Evolutionary conservation across 2,329 filamentous ascomycete species (phyloP), one percentile per base, ranked within the genome.

Genomic region (Cladosporium oxysporum): DNA sequence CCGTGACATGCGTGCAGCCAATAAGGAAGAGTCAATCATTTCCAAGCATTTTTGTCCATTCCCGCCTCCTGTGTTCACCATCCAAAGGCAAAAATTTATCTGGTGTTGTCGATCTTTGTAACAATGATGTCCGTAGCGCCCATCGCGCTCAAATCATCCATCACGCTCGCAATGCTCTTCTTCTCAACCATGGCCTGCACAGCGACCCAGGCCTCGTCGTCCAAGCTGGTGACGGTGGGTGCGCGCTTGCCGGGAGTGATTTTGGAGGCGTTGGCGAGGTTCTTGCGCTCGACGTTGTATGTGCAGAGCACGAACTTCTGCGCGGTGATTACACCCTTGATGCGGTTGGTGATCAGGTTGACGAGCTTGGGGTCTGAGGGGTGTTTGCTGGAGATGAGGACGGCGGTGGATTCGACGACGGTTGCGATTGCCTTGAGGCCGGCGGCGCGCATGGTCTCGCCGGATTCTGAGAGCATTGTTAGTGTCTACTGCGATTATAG

Each of bases 371-470:
- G 87, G 79, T 97, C 91, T 68, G 90, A 91, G 5, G 93, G 90
- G 66, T 88, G 86, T 76, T 90, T 92, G 50, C 93, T 97, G 82
- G 94, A 94, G 83, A 99, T 93, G 66, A 99, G 86, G 58, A 97
- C 90, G 35, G 95, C 93, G 21, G 90, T 91, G 64, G 91, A 93
- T 66, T 92, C 89, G 61, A 97, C 86, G 29, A 99, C 93, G 2
- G 95, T 99, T 73, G 95, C 93, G 73, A 98, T 97, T 65, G 94
- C 90, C 81, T 93, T 93, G 60, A 99, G 85, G 28, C 95, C 95
- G 52, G 94, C 94, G 23, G 94, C 95, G 75, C 91, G 91, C 95
- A 99, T 99, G 0, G 95, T 99, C 80, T 98, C 94, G 65, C 95
- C 95, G 23, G 95, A 98, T 83, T 99, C 94, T 95, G 72, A n/a